phyloP scores from a whole-genome alignment of 805 yeast species.

The Myxozyma sirexii region DNA sequence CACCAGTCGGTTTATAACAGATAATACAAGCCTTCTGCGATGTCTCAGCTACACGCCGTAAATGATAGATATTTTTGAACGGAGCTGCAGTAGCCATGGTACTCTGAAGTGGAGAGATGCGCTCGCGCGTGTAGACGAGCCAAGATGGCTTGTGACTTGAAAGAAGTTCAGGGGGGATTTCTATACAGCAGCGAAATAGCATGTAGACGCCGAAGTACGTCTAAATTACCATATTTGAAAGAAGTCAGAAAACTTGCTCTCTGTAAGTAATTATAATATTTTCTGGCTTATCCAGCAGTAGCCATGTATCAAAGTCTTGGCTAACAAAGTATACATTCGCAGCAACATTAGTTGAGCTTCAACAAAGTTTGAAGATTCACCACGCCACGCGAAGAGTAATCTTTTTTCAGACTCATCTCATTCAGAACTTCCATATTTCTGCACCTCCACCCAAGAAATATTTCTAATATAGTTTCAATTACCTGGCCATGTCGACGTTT shows the following conservation, averaged over 20 bases:
- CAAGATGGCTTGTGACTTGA: background rate
- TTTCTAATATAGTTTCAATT: background rate
- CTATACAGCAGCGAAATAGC: background rate
- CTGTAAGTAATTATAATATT: too few species aligned
- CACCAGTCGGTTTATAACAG: constrained; percentile 56
- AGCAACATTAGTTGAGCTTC: too few species aligned
- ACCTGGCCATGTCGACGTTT: constrained; percentile 65
- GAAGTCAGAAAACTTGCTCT: too few species aligned
- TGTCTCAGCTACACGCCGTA: constrained; percentile 51
- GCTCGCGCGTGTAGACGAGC: background rate
- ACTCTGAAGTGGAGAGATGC: background rate
- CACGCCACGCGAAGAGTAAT: constrained; percentile 2
- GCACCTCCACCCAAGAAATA: background rate
- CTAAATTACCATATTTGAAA: background rate
- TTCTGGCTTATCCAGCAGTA: too few species aligned
- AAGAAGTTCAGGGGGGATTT: background rate
- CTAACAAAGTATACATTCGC: too few species aligned
- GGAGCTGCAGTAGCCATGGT: constrained; percentile 32
- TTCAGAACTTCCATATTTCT: too few species aligned
- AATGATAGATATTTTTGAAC: constrained; percentile 49
- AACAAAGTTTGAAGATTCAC: background rate
- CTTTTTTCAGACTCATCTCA: background rate
- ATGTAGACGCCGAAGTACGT: background rate
- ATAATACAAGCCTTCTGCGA: constrained; percentile 53
- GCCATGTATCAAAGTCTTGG: too few species aligned